Evolutionary conservation across 129 eudicot species (phyloP), one percentile per base, ranked within the genome.

Genomic region (Glebionis coronaria): DNA sequence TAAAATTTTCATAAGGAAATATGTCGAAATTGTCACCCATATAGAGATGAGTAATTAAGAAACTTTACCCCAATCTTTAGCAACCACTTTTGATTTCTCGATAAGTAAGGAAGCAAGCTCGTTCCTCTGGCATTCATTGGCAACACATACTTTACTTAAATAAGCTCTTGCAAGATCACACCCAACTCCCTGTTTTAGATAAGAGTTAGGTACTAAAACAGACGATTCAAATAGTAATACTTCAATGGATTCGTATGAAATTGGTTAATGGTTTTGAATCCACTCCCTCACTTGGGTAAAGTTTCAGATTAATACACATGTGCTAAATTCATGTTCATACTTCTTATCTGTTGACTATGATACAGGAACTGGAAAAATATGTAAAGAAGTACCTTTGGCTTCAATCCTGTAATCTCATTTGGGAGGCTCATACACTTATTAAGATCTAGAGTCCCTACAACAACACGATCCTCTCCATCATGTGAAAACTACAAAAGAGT

Each of bases 91-190:
- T 44, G 96, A 82, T 64, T 80, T 70, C 56, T 82, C 76, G 60
- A 86, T 59, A 35, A 92, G 87, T 7, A 77, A 76, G 68, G 77
- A 78, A 63, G 81, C 98, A 75, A 92, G 59, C 40, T 95, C 95
- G 50, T 88, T 92, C 65, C 96, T 81, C 16, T 80, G 88, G 68
- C 91, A 66, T 80, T 92, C 98, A 40, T 76, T 68, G 61, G 96
- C 98, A 76, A 92, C 98, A 64, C 98, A 88, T 49, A 92, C 98
- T 70, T 86, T 88, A 76, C 91, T 88, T 58, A 92, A 46, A 69
- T 92, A 92, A 47, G 89, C 98, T 79, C 98, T 83, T 4, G 95
- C 96, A 70, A 85, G 76, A 78, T 83, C 96, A 68, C 87, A 81
- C 61, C 87, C 89, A 61, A 80, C 80, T 63, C 84, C 98, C 98